These are phyloP conservation scores for Colletotrichum costaricense DNA, from an alignment of 2,329 filamentous ascomycete species.

Conservation along the genomic window DNA sequence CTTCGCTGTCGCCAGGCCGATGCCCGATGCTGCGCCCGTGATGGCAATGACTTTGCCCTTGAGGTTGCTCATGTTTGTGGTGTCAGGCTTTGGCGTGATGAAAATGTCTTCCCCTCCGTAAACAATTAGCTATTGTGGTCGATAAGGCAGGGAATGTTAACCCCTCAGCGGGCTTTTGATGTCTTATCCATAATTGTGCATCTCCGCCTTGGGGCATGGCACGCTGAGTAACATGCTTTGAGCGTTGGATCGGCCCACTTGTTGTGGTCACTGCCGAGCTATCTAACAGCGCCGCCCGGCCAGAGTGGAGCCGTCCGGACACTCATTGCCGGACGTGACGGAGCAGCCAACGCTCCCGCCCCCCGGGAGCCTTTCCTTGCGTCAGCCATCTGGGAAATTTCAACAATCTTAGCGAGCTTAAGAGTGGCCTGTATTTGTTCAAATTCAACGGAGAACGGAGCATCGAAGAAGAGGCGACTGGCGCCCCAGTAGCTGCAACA, in stretches of 20 bases:
- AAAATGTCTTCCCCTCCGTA: too few relatives aligned
- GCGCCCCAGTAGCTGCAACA: too few relatives aligned
- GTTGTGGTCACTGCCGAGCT: not conserved
- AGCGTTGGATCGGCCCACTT: not conserved
- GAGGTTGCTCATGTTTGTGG: constrained; percentile 23
- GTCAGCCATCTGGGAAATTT: too few relatives aligned
- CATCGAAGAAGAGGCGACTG: not conserved
- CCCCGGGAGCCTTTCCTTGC: not conserved
- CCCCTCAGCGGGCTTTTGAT: not conserved
- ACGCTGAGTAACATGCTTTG: not conserved
- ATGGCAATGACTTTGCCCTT: constrained; percentile 57
- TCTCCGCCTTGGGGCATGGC: not conserved
- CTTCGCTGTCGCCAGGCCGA: constrained; percentile 59
- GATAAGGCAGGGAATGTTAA: too few relatives aligned
- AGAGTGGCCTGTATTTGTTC: too few relatives aligned
- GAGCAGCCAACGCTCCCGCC: too few relatives aligned
- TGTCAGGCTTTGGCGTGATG: not conserved
- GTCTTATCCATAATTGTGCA: not conserved
- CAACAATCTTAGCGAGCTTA: too few relatives aligned
- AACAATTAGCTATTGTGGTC: too few relatives aligned
- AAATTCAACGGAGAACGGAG: too few relatives aligned
- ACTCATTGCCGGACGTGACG: not conserved
- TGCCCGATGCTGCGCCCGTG: constrained; percentile 60
- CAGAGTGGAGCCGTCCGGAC: not conserved
- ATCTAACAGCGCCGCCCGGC: not conserved